Evolutionary conservation across 495 filamentous ascomycete species (phyloP).

Genomic region (Aspergillus affinis): DNA sequence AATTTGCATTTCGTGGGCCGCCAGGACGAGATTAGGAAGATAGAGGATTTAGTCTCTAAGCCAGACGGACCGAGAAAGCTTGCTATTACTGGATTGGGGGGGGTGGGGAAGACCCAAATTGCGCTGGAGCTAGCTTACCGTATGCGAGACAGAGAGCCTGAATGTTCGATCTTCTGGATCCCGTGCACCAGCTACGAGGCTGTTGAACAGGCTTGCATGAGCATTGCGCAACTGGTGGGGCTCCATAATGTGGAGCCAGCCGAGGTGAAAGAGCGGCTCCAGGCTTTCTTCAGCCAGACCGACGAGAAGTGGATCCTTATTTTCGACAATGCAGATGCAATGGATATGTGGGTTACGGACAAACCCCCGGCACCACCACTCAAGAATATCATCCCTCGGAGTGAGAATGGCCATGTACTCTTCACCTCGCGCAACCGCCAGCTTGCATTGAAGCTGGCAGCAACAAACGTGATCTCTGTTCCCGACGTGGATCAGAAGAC

Average conservation of each 20-base stretch:
- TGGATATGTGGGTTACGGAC: constrained; percentile 29
- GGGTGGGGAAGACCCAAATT: constrained; percentile 53
- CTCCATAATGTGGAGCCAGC: constrained; percentile 20
- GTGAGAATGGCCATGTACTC: constrained; percentile 32
- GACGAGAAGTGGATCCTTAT: constrained; percentile 40
- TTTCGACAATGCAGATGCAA: constrained; percentile 43
- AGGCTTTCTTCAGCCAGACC: constrained; percentile 28
- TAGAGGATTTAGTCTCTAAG: too few relatives aligned
- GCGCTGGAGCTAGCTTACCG: constrained; percentile 48
- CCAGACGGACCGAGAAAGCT: too few relatives aligned
- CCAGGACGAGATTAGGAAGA: too few relatives aligned
- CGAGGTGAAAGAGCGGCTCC: constrained; percentile 28
- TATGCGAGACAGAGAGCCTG: constrained; percentile 32
- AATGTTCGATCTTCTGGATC: constrained; percentile 55
- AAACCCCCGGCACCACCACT: too few relatives aligned
- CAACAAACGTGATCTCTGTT: constrained; percentile 21
- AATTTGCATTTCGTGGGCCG: too few relatives aligned
- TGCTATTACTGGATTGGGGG: constrained; percentile 46
- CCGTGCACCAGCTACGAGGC: constrained; percentile 35
- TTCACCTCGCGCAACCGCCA: constrained; percentile 32
- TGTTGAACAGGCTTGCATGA: constrained; percentile 45
- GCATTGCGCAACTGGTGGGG: constrained; percentile 33
- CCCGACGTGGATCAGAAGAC: constrained; percentile 17
- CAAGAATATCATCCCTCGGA: constrained; percentile 40
- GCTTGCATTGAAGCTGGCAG: constrained; percentile 22